These are phyloP conservation scores for Eucalyptus pauciflora DNA, from an alignment of 345 rosid genomes.

Conservation along the genomic window DNA sequence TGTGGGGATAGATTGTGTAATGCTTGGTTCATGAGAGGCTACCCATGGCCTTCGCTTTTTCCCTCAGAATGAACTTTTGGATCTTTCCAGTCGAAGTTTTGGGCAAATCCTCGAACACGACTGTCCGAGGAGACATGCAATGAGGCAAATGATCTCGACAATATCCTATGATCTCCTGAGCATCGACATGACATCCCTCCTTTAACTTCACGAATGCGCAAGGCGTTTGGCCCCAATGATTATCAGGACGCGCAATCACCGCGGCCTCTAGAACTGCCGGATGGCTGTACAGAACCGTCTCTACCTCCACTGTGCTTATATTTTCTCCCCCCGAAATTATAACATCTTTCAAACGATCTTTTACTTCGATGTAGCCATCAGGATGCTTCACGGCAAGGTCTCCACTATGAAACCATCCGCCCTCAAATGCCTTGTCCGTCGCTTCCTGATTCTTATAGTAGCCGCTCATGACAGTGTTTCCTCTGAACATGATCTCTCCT, in stretches of 20 bases:
- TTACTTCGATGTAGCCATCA: conserved; percentile 65
- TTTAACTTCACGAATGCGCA: conserved; percentile 74
- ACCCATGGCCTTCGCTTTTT: conserved; percentile 41
- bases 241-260: conserved; percentile 65
- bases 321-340: conserved; percentile 81
- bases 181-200: conserved; percentile 20
- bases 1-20: neutral
- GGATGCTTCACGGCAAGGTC: conserved; percentile 72
- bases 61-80: conserved; percentile 51
- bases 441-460: conserved; percentile 52
- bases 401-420: conserved; percentile 74
- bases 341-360: conserved; percentile 67
- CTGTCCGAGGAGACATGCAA: conserved; percentile 67
- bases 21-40: neutral
- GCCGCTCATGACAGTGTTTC: conserved; percentile 81
- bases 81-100: conserved; percentile 78
- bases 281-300: conserved; percentile 43
- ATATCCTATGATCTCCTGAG: conserved; percentile 41
- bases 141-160: conserved; percentile 56
- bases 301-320: conserved; percentile 60
- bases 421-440: conserved; percentile 48
- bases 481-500: conserved; percentile 73
- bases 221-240: conserved; percentile 81
- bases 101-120: conserved; percentile 56
- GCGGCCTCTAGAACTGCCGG: conserved; percentile 67